These are phyloP conservation scores for Fusarium paranaense DNA, from an alignment of 2,329 filamentous ascomycete genomes.

Conservation along the genomic window DNA sequence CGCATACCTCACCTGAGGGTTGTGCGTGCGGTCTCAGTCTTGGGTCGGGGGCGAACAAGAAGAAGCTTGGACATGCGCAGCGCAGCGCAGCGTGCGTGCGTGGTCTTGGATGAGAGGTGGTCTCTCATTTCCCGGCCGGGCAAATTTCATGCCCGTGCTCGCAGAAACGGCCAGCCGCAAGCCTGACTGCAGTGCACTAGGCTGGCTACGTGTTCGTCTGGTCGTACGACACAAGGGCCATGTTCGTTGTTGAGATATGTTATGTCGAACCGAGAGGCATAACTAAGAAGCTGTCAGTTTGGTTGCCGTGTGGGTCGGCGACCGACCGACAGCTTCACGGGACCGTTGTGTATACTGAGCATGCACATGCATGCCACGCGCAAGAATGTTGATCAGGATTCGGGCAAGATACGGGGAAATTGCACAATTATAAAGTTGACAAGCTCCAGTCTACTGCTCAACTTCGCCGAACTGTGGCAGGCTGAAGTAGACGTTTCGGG, in stretches of 20 bases:
- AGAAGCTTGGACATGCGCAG: conserved; percentile 36
- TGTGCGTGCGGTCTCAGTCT: conserved; percentile 13
- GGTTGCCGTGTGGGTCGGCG: conserved; percentile 6
- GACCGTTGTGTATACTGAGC: conserved; percentile 1
- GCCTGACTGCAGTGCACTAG: conserved; percentile 14
- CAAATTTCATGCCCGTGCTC: conserved; percentile 35
- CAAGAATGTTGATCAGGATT: conserved; percentile 11
- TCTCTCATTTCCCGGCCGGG: conserved; percentile 39
- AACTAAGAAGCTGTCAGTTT: conserved; percentile 4
- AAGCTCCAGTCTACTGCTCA: neutral
- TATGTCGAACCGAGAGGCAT: conserved; percentile 8
- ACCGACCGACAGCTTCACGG: conserved; percentile 1
- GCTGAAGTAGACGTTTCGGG: neutral
- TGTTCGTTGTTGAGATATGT: conserved; percentile 14
- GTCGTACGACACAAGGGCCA: conserved; percentile 30
- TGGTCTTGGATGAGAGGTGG: neutral
- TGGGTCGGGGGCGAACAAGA: neutral
- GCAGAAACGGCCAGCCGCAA: conserved; percentile 23
- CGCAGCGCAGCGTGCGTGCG: neutral
- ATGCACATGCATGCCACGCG: neutral
- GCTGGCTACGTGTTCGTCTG: conserved; percentile 35
- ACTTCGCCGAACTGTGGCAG: neutral
- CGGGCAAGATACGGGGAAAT: neutral
- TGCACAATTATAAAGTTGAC: conserved; percentile 2
- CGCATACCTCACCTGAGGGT: conserved; percentile 25